Evolutionary conservation across 257 asterid genomes (phyloP).

Genomic region (Salvia rosmarinus): DNA sequence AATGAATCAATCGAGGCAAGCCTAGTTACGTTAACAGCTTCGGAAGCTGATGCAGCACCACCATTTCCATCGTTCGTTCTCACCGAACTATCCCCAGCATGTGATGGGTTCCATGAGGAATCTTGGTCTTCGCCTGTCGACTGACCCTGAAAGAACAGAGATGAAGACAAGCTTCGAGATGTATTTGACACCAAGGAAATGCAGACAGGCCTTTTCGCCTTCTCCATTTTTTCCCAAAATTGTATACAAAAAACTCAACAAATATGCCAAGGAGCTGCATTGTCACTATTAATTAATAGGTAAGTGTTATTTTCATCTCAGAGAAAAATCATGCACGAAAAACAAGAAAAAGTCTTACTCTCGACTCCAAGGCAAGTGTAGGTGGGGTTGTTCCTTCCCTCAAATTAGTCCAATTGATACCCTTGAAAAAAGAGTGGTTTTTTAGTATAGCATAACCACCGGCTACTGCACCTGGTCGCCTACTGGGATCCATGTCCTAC

Average conservation of each 20-base stretch:
- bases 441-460: conserved; percentile 82
- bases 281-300: neutral
- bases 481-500: conserved; percentile 90
- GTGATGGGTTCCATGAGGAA: conserved; percentile 78
- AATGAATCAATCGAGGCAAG: conserved; percentile 97
- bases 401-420: conserved; percentile 75
- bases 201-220: neutral
- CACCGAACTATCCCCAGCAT: conserved; percentile 66
- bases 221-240: neutral
- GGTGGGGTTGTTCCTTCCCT: conserved; percentile 75
- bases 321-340: neutral
- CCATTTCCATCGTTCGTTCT: conserved; percentile 59
- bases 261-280: neutral
- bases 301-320: neutral
- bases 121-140: conserved; percentile 63
- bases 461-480: conserved; percentile 89
- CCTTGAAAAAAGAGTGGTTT: conserved; percentile 78
- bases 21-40: conserved; percentile 78
- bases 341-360: conserved; percentile 47
- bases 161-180: conserved; percentile 22
- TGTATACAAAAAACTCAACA: neutral
- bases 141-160: conserved; percentile 44
- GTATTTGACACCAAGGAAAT: neutral
- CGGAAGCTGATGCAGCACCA: conserved; percentile 58
- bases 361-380: conserved; percentile 64